These are phyloP conservation scores for Withania somnifera DNA, from an alignment of 305 asterid genomes.

Conservation along the genomic window DNA sequence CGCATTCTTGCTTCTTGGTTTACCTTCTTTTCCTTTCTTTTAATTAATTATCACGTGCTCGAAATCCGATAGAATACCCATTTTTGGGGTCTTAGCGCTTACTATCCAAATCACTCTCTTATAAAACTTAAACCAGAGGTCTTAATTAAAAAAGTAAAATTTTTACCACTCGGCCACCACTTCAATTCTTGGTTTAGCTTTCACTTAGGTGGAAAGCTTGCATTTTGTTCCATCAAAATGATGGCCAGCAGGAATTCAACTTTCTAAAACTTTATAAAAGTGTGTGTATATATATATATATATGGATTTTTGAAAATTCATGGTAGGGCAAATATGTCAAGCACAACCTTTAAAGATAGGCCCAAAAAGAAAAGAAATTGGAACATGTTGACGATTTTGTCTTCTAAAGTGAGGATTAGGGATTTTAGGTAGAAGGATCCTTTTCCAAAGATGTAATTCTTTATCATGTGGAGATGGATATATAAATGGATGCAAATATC, in stretches of 20 bases:
- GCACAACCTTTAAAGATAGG: background rate
- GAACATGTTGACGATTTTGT: constrained; percentile 18
- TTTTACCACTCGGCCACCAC: background rate
- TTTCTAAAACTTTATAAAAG: constrained; percentile 22
- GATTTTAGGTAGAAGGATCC: constrained; percentile 11
- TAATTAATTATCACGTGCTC: background rate
- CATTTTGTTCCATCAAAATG: constrained; percentile 22
- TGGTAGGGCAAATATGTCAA: constrained; percentile 31
- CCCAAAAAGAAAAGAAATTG: constrained; percentile 11
- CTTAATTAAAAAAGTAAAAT: background rate
- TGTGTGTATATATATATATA: background rate
- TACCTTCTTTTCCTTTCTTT: background rate
- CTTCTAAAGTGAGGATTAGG: constrained; percentile 23
- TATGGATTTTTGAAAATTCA: background rate
- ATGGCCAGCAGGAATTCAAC: constrained; percentile 37
- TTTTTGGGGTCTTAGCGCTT: background rate
- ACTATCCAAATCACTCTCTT: background rate
- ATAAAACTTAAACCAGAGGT: background rate
- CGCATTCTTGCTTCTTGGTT: background rate
- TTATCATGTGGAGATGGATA: background rate
- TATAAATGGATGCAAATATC: constrained; percentile 13
- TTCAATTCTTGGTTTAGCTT: constrained; percentile 23
- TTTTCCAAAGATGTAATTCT: constrained; percentile 9
- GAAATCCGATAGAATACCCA: background rate
- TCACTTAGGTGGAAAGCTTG: constrained; percentile 27